These are phyloP conservation scores for Lophiotrema nucula DNA, from an alignment of 495 filamentous ascomycete species.

Conservation along the genomic window DNA sequence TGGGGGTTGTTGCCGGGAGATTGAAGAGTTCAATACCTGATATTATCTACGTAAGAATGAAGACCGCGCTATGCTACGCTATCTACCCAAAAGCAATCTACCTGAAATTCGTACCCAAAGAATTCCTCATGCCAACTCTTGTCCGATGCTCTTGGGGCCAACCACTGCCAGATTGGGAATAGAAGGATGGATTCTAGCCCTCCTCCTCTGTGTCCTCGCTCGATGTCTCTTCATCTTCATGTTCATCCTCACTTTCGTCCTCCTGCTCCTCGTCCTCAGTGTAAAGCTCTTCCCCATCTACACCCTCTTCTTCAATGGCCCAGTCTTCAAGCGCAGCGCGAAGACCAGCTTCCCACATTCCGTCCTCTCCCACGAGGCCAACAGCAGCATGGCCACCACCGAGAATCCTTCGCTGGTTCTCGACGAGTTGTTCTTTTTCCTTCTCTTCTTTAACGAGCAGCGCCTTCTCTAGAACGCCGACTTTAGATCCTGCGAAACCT, in stretches of 20 bases:
- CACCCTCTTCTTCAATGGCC: not conserved
- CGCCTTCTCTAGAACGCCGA: conserved; percentile 17
- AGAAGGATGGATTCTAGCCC: too few relatives aligned
- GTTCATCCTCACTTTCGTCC: not conserved
- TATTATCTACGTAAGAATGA: too few relatives aligned
- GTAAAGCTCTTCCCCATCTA: not conserved
- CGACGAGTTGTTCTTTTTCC: not conserved
- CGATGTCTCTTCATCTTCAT: not conserved
- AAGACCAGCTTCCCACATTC: conserved; percentile 3
- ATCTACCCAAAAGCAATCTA: too few relatives aligned
- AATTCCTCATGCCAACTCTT: too few relatives aligned
- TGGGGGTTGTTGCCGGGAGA: too few relatives aligned
- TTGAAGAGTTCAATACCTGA: too few relatives aligned
- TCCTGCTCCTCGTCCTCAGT: conserved; percentile 9
- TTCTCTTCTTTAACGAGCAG: conserved; percentile 10
- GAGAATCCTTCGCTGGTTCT: not conserved
- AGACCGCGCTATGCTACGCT: too few relatives aligned
- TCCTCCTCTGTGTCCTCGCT: too few relatives aligned
- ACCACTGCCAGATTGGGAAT: too few relatives aligned
- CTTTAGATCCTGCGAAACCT: too few relatives aligned
- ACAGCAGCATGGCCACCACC: not conserved
- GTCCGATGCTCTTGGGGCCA: too few relatives aligned
- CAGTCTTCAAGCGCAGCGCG: not conserved
- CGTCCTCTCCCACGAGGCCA: conserved; percentile 6
- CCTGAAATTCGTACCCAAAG: too few relatives aligned